Evolutionary conservation across 345 rosid species (phyloP).

Genomic region (Gossypium sturtianum): DNA sequence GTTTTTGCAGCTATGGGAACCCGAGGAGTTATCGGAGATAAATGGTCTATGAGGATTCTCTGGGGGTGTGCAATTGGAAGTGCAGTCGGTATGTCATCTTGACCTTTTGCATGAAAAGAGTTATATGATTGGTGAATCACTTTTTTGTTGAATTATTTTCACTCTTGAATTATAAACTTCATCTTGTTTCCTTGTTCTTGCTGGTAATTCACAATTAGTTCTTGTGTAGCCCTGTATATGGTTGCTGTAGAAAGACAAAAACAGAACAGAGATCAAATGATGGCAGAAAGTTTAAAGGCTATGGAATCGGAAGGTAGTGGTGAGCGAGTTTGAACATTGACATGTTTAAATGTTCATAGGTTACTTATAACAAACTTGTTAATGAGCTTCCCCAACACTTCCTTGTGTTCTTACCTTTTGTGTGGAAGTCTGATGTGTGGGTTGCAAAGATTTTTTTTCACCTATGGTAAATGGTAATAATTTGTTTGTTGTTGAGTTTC

Average conservation of each 20-base stretch:
- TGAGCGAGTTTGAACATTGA: slow-evolving; percentile 31
- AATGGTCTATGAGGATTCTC: slow-evolving; percentile 73
- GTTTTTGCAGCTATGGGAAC: slow-evolving; percentile 31
- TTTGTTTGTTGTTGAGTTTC: background rate
- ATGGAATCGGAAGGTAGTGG: slow-evolving; percentile 42
- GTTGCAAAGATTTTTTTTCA: background rate
- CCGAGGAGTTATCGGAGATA: slow-evolving; percentile 57
- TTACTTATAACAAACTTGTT: slow-evolving; percentile 1
- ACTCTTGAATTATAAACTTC: background rate
- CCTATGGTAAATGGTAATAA: background rate
- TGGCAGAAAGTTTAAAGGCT: slow-evolving; percentile 56
- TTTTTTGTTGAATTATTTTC: background rate
- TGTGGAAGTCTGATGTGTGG: background rate
- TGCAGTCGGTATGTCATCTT: slow-evolving; percentile 37
- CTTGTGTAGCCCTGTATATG: slow-evolving; percentile 62
- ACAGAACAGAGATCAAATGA: slow-evolving; percentile 57
- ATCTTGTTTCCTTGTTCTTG: background rate
- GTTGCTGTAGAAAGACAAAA: slow-evolving; percentile 73
- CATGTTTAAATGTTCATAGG: slow-evolving; percentile 13
- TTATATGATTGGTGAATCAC: background rate
- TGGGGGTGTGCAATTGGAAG: slow-evolving; percentile 75
- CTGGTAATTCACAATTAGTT: background rate
- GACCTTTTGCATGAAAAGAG: background rate
- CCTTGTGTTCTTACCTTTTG: background rate
- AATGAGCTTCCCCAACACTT: slow-evolving; percentile 6